Evolutionary conservation across 2,329 filamentous ascomycete species (phyloP).

Genomic region (Cryphonectria radicalis): DNA sequence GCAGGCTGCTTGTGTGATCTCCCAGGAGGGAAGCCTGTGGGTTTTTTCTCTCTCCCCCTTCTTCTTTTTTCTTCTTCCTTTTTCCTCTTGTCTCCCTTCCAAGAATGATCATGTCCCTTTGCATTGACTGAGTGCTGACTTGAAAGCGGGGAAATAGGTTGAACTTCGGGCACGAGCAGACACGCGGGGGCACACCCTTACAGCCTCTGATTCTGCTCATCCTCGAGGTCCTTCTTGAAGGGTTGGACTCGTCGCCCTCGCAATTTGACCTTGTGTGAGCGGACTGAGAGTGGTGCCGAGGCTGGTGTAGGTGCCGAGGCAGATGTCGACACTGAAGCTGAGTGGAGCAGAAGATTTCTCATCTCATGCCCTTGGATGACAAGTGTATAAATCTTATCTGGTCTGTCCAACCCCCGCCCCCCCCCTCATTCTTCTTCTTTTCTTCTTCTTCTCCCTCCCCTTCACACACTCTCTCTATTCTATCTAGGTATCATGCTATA

Average conservation of each 20-base stretch:
- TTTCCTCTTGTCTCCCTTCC: no score
- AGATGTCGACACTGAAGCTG: background rate
- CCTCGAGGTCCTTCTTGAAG: background rate
- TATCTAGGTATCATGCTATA: background rate
- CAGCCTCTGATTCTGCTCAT: constrained; percentile 1
- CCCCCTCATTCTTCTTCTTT: background rate
- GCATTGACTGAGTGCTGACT: no score
- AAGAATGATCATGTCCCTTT: no score
- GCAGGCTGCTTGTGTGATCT: constrained; percentile 52
- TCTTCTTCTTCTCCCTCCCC: no score
- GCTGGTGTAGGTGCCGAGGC: background rate
- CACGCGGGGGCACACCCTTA: background rate
- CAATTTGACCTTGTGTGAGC: background rate
- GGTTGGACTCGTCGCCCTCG: background rate
- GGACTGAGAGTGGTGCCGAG: background rate
- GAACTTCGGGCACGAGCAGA: background rate
- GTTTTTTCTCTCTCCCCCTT: background rate
- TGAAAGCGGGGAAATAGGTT: background rate
- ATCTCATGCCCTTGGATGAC: background rate
- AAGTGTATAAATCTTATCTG: background rate
- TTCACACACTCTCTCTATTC: no score
- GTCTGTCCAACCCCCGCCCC: no score
- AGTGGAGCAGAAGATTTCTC: background rate
- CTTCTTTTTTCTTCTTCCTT: no score
- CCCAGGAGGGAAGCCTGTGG: constrained; percentile 32